Evolutionary conservation across 1,284 basidiomycete species (phyloP).

Genomic region (Ganoderma sp.): DNA sequence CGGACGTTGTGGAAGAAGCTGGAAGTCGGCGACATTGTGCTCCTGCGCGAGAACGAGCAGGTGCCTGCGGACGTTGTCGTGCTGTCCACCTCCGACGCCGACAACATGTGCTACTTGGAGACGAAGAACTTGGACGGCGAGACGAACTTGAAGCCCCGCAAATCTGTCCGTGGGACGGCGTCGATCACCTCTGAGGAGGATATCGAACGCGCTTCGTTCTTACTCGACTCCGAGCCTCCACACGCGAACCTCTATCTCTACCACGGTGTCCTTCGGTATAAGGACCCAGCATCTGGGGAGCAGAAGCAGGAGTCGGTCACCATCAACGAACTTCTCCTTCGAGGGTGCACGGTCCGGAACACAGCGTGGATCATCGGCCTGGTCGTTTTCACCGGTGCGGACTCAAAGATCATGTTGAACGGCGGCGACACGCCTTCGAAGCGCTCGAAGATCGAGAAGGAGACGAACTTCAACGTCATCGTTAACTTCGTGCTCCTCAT

Average conservation of each 20-base stretch:
- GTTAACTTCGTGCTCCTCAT: constrained; percentile 90
- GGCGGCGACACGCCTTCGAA: constrained; percentile 93
- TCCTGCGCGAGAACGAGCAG: constrained; percentile 92
- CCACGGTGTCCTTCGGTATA: constrained; percentile 85
- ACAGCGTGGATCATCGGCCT: constrained; percentile 95
- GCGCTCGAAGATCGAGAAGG: constrained; percentile 94
- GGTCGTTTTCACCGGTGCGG: constrained; percentile 92
- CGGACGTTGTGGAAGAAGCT: constrained; percentile 98
- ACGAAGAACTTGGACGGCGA: constrained; percentile 98
- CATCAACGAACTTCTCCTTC: constrained; percentile 92
- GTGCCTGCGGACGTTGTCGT: constrained; percentile 95
- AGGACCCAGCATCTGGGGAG: constrained; percentile 55
- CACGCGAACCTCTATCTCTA: constrained; percentile 94
- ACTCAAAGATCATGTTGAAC: constrained; percentile 99
- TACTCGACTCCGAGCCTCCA: constrained; percentile 91
- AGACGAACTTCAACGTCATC: constrained; percentile 98
- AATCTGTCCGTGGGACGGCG: constrained; percentile 79
- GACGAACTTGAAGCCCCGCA: constrained; percentile 92
- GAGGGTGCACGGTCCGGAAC: constrained; percentile 93
- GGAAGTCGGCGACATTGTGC: constrained; percentile 94
- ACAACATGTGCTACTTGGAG: constrained; percentile 88
- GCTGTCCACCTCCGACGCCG: constrained; percentile 84
- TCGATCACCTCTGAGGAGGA: constrained; percentile 88
- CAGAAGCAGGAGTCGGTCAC: constrained; percentile 72
- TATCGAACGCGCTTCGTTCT: constrained; percentile 84